These are phyloP conservation scores for Jacaranda copaia DNA, from an alignment of 257 asterid species.

Conservation along the genomic window DNA sequence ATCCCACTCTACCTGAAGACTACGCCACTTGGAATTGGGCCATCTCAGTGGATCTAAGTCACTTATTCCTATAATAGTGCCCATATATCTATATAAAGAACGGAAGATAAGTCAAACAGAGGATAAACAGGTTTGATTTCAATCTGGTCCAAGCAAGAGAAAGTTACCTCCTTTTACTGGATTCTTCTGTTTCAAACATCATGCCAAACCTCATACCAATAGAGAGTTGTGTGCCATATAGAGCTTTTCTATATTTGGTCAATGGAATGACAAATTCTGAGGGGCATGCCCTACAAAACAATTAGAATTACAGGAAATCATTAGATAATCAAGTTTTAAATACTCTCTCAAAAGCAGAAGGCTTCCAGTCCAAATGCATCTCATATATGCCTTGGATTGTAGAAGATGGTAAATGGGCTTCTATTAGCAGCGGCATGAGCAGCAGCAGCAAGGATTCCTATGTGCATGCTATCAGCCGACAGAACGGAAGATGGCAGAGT, in stretches of 20 bases:
- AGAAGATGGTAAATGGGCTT: slow-evolving; percentile 85
- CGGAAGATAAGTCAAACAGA: not conserved
- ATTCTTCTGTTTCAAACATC: slow-evolving; percentile 99
- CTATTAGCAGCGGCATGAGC: slow-evolving; percentile 97
- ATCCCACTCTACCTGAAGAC: slow-evolving; percentile 99
- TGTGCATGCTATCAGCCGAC: slow-evolving; percentile 99
- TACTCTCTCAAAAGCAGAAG: not conserved
- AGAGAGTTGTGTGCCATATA: slow-evolving; percentile 77
- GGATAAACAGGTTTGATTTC: not conserved
- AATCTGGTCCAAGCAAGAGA: not conserved
- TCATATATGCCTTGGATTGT: slow-evolving; percentile 80
- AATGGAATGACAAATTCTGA: slow-evolving; percentile 91
- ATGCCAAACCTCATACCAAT: slow-evolving; percentile 94
- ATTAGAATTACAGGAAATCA: slow-evolving; percentile 6
- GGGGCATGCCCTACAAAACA: slow-evolving; percentile 79
- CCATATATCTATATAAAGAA: slow-evolving; percentile 73
- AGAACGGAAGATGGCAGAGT: slow-evolving; percentile 89
- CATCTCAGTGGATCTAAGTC: slow-evolving; percentile 92
- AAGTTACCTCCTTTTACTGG: slow-evolving; percentile 81
- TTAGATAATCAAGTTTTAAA: not conserved
- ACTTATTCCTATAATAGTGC: slow-evolving; percentile 75
- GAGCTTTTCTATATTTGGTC: slow-evolving; percentile 72
- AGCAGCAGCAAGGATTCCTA: slow-evolving; percentile 98
- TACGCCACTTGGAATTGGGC: slow-evolving; percentile 97
- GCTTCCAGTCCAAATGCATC: not conserved